Percentiles rank a stretch among this genome's conserved stretches.
phyloP scores from a whole-genome alignment of 768 basidiomycete species.

The Boletus rubroflammeus region DNA sequence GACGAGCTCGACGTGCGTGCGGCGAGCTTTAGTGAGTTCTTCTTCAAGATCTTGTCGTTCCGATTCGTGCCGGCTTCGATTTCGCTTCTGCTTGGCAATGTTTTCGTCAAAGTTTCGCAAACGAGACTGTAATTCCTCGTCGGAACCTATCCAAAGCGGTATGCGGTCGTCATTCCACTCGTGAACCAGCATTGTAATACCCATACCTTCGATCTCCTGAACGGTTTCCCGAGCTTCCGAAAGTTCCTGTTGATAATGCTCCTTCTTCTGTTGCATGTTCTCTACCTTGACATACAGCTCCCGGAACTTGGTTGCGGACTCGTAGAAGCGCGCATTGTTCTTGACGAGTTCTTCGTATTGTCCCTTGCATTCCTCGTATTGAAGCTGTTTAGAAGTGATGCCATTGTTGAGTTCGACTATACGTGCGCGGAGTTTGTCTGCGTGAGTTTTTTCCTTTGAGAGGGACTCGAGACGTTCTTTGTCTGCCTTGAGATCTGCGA shows the following conservation, averaged over 20 bases:
- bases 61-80: constrained; percentile 44
- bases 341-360: constrained; percentile 61
- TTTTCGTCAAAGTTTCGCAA: constrained; percentile 59
- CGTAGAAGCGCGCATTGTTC: constrained; percentile 76
- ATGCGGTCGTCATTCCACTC: neutral
- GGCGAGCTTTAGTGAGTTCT: constrained; percentile 46
- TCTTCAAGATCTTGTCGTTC: constrained; percentile 62
- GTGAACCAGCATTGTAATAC: neutral
- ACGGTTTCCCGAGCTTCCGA: constrained; percentile 59
- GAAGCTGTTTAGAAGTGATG: constrained; percentile 68
- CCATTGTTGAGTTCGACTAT: constrained; percentile 55
- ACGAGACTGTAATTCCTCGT: constrained; percentile 63
- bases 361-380: constrained; percentile 67
- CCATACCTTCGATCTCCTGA: constrained; percentile 59
- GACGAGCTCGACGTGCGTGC: constrained; percentile 53
- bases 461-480: constrained; percentile 80
- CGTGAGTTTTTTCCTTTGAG: constrained; percentile 76
- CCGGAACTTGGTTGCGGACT: constrained; percentile 79
- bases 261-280: constrained; percentile 56
- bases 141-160: constrained; percentile 47
- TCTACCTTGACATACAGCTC: constrained; percentile 76
- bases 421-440: constrained; percentile 75
- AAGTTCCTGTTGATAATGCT: constrained; percentile 59
- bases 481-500: constrained; percentile 89
- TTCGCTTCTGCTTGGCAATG: constrained; percentile 48